phyloP scores from a whole-genome alignment of 331 rosid genomes.

The Stylosanthes scabra region DNA sequence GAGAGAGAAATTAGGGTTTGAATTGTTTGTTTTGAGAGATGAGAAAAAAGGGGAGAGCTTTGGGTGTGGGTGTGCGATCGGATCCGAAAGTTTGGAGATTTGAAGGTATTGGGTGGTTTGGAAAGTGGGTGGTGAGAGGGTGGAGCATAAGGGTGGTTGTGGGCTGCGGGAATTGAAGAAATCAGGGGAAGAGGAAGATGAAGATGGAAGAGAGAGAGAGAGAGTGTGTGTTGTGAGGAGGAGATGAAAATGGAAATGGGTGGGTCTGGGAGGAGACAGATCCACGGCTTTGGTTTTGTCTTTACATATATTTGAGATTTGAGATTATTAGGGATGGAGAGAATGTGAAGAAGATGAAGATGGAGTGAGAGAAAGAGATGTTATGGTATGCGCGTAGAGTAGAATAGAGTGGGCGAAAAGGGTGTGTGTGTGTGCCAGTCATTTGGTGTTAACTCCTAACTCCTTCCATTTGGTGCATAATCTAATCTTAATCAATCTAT shows the following conservation, averaged over 20 bases:
- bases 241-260: constrained; percentile 21
- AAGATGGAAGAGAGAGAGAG: not conserved
- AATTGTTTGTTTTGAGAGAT: not conserved
- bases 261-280: constrained; percentile 57
- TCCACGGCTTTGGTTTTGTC: constrained; percentile 55
- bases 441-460: too few relatives aligned
- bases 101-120: constrained; percentile 23
- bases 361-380: not conserved
- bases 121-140: constrained; percentile 15
- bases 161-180: not conserved
- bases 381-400: not conserved
- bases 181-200: not conserved
- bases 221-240: not conserved
- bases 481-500: too few relatives aligned
- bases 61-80: not conserved
- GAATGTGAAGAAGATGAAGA: constrained; percentile 15
- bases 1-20: not conserved
- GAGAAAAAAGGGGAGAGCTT: not conserved
- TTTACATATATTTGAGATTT: constrained; percentile 28
- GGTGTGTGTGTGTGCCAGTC: not conserved
- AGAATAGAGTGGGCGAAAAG: not conserved
- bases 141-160: too few relatives aligned
- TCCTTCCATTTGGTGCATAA: too few relatives aligned
- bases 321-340: not conserved
- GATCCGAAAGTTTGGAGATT: not conserved